Evolutionary conservation across 345 rosid species (phyloP), one percentile per base, ranked within the genome.

Genomic region (Pistacia vera): DNA sequence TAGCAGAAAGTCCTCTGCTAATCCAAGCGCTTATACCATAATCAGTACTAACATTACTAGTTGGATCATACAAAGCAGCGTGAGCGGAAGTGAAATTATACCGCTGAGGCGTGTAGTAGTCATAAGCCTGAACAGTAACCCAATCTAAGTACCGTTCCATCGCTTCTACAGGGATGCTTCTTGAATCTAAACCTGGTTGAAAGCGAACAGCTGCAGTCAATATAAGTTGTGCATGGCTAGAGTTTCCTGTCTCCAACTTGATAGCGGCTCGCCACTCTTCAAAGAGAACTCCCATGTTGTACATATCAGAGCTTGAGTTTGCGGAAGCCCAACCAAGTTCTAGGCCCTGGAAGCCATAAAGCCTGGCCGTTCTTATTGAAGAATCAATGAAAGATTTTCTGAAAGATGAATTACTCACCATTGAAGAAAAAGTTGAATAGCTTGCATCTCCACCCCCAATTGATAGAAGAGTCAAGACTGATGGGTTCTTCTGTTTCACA

Each of bases 71-170:
- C 2, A 82, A 44, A 49, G 83, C 61, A 0, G 80, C 81, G 8
- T 66, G 83, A 13, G 80, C 61, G 0, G 33, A 56, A 0, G 77
- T 82, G 9, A 77, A n/a, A n/a, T n/a, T n/a, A n/a, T n/a, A n/a
- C n/a, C n/a, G 63, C 16, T 33, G 4, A 18, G 87, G 81, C 4
- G 12, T n/a, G 63, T 80, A 77, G 48, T 74, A 75, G 28, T 64
- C 73, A 36, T 63, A 75, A 6, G 78, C 75, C 69, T 8, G 2
- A 4, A 75, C 52, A 28, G 77, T 77, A 18, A 67, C 73, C 85
- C 83, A 85, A 44, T 85, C 41, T 66, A 80, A 58, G 68, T 80
- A 44, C 20, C 60, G 61, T 13, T 35, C 35, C 2, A 85, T 80
- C 0, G 81, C 78, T 5, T 78, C 70, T 30, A 78, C 0, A 12